Base-by-base conservation (phyloP, 495 filamentous ascomycete genomes). In the Podospora pseudopauciseta region DNA sequence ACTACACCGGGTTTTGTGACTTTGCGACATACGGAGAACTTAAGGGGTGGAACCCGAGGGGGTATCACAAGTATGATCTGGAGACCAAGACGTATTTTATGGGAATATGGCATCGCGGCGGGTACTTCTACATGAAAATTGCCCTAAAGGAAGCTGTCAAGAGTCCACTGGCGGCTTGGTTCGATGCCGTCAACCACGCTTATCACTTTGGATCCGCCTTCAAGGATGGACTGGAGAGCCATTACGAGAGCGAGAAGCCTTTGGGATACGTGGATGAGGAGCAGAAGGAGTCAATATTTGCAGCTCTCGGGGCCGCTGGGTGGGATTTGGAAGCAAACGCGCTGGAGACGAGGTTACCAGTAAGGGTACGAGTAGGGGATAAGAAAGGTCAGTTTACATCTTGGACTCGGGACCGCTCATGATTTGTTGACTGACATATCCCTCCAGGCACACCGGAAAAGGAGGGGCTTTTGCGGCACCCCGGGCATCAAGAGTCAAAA, bases 131-230 rank as follows among this genome's bases (percentile, higher is more conserved):
- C 62, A 79, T 82, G 67, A 62, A 70, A 11, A 89, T 94, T 59
- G 84, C 90, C 20, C 75, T 97, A 16, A 93, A 93, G 76, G 81
- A 85, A 64, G 81, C 69, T 6, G 83, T 82, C 30, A 80, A 77
- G 0, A 76, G 83, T 20, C 86, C 89, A 67, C 75, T 93, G 2
- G 86, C 86, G 74, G 92, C 90, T 7, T 97, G 91, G 92, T 82
- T 84, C 59, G 89, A 94, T 70, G 92, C 89, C 6, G 82, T 94
- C 5, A 79, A 88, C 53, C 80, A 87, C 44, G 86, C 87, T 18
- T 79, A 76, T 59, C 74, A 79, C 68, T 79, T 77, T 27, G 77
- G 76, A 63, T 71, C 71, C 63, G 75, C 72, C 28, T 71, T 79
- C 20, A 77, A 77, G 69, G 75, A 78, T 34, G 77, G 76, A 4